Evolutionary conservation across 2,329 filamentous ascomycete species (phyloP).

Genomic region (Claviceps sp.): DNA sequence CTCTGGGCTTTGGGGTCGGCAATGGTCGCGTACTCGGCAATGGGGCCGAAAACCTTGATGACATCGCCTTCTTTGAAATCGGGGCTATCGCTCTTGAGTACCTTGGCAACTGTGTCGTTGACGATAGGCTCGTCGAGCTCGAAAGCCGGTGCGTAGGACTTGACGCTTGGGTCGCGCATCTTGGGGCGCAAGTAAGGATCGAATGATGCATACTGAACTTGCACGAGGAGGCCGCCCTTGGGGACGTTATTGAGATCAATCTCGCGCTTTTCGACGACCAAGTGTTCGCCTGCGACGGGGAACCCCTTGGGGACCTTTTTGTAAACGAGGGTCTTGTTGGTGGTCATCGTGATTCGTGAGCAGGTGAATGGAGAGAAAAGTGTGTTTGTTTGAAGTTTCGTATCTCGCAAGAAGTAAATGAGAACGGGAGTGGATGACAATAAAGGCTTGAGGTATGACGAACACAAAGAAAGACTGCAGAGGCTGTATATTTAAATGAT

Average conservation of each 20-base stretch:
- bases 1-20: slow-evolving; percentile 25
- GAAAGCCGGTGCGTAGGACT: slow-evolving; percentile 46
- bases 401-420: background rate
- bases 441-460: no score
- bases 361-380: background rate
- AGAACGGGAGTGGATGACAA: background rate
- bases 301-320: slow-evolving; percentile 52
- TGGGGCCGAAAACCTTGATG: slow-evolving; percentile 41
- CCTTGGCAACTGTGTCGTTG: slow-evolving; percentile 51
- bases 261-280: slow-evolving; percentile 50
- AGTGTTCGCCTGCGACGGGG: slow-evolving; percentile 57
- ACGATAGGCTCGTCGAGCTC: slow-evolving; percentile 47
- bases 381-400: no score
- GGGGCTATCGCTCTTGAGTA: slow-evolving; percentile 53
- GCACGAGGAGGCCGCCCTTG: slow-evolving; percentile 51
- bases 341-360: slow-evolving; percentile 21
- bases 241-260: slow-evolving; percentile 52
- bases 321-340: slow-evolving; percentile 66
- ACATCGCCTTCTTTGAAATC: slow-evolving; percentile 56
- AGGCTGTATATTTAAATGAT: no score
- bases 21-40: slow-evolving; percentile 56
- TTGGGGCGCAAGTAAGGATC: slow-evolving; percentile 76
- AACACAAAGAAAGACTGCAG: no score
- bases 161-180: slow-evolving; percentile 51
- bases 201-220: slow-evolving; percentile 62